Evolutionary conservation across 2,329 filamentous ascomycete genomes (phyloP), one percentile per base, ranked within the genome.

Genomic region (Claviceps fusiformis): DNA sequence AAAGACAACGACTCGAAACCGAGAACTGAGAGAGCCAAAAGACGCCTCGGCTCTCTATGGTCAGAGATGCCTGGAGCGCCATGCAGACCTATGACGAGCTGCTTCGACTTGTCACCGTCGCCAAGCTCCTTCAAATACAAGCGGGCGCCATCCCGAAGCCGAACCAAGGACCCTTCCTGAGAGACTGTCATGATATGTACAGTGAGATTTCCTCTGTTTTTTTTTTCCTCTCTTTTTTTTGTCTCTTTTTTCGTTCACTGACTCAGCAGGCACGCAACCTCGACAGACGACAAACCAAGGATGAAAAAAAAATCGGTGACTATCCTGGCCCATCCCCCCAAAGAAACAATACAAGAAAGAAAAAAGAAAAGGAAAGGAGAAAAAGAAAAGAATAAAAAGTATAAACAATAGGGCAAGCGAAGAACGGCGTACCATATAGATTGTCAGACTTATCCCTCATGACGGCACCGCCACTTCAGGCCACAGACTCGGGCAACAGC

Each of bases 11-110:
- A 63, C 57, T 3, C 60, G 60, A 29, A 61, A 63, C 5, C 55
- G 50, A 4, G 57, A 56, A 1, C 53, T 37, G 2, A 64, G 52
- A 31, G 63, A 64, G 1, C 41, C 51, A 44, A 62, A 64, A 2
- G 61, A 57, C 2, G 39, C 52, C 13, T 59, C 1, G 59, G 50
- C 49, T 63, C 62, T 17, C 35, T 35, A 49, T 63, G 62, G 39
- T 57, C 58, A 5, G 61, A 62, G 9, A 64, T 35, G 10, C 63
- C 63, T 2, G 61, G 60, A 1, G 57, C 61, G 2, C 62, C 63
- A 41, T 64, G 63, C 2, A 64, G 43, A 7, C 56, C 62, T 46
- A 63, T 60, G 4, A 64, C 31, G 5, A 64, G 55, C 9, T 58
- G 59, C 44, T 61, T 63, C 19, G 39, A 51, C 44, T 44, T 55